phyloP scores from a whole-genome alignment of 345 rosid genomes.

The Trapa bicornis region DNA sequence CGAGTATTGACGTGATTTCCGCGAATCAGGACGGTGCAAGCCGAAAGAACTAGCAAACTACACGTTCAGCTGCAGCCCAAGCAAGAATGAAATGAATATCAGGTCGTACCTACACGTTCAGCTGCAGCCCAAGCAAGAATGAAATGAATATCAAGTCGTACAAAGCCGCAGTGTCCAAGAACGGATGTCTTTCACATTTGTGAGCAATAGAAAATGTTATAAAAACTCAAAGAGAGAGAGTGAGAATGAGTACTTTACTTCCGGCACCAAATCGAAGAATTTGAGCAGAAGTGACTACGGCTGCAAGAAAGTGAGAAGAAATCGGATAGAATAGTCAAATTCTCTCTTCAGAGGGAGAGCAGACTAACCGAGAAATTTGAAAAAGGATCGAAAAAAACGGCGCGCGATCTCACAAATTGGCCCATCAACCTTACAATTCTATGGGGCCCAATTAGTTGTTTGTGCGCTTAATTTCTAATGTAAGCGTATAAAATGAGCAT shows the following conservation, averaged over 20 bases:
- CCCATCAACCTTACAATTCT: no score
- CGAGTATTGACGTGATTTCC: background rate
- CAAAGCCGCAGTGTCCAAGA: background rate
- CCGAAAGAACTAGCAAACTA: background rate
- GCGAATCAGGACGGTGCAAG: background rate
- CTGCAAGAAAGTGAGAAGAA: background rate
- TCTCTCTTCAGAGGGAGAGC: background rate
- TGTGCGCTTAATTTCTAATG: no score
- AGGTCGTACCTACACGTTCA: background rate
- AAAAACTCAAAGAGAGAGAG: background rate
- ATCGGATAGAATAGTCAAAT: background rate
- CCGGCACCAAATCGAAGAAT: constrained; percentile 2
- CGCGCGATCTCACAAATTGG: no score
- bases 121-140: background rate
- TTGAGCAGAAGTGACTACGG: no score
- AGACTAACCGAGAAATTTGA: no score
- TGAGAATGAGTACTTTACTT: background rate
- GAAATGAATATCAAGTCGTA: background rate
- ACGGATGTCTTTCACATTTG: background rate
- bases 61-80: background rate
- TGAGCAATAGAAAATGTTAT: background rate
- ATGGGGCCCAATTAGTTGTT: no score
- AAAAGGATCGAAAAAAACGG: no score
- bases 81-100: background rate
- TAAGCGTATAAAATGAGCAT: no score